Percentiles rank a stretch among this genome's conserved stretches.
Evolutionary conservation across 148 eudicot genomes (phyloP).

Genomic region (Chenopodium album): DNA sequence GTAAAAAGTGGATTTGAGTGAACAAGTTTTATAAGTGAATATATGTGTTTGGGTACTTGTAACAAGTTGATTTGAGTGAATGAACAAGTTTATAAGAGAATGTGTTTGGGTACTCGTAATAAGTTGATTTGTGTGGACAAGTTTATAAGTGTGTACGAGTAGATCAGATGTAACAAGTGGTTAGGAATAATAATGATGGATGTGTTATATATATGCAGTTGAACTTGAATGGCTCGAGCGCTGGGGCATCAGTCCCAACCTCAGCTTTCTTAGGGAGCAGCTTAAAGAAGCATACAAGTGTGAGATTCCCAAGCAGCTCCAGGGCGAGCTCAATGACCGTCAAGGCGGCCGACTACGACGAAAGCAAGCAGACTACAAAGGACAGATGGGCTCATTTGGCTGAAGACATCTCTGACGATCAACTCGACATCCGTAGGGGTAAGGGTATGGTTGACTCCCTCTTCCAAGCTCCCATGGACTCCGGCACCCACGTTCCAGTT

Average conservation of each 20-base stretch:
- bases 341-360: slow-evolving; percentile 41
- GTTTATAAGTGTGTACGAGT: too few relatives aligned
- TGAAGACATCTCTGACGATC: slow-evolving; percentile 63
- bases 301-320: slow-evolving; percentile 30
- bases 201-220: slow-evolving; percentile 33
- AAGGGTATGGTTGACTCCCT: slow-evolving; percentile 76
- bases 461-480: slow-evolving; percentile 68
- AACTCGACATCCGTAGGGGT: slow-evolving; percentile 79
- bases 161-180: too few relatives aligned
- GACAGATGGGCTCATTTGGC: slow-evolving; percentile 71
- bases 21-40: too few relatives aligned
- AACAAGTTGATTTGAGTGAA: too few relatives aligned
- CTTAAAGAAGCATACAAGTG: slow-evolving; percentile 50
- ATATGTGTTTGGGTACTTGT: too few relatives aligned
- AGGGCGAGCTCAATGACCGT: slow-evolving; percentile 36
- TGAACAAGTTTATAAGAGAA: too few relatives aligned
- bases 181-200: neutral
- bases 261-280: slow-evolving; percentile 58
- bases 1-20: neutral
- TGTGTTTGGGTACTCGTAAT: neutral
- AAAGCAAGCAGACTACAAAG: slow-evolving; percentile 46
- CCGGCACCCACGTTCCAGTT: slow-evolving; percentile 67
- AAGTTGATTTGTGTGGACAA: neutral
- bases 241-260: slow-evolving; percentile 48
- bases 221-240: slow-evolving; percentile 52